Evolutionary conservation across 352 stramenopile species (phyloP), one percentile per base, ranked within the genome.

Genomic region (Phytophthora constricta): DNA sequence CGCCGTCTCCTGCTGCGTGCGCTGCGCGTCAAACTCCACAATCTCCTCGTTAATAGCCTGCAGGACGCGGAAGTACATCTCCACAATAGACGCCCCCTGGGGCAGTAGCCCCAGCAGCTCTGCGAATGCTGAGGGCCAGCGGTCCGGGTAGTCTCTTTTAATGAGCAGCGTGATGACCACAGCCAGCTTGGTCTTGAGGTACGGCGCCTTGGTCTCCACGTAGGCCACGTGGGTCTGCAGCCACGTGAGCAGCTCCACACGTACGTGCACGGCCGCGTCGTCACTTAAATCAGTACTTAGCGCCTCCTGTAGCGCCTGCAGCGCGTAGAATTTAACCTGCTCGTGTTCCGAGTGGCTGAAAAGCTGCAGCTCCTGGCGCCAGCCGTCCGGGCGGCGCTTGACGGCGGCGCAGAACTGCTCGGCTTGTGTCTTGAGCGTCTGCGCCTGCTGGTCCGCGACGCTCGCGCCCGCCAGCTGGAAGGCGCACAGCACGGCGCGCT

Each of bases 1-100:
- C 7, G 72, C 70, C 10, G 84, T 76, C 45, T 95, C 86, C 43
- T 74, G 65, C 7, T 77, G 68, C 19, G 83, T 87, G 5, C 82
- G 74, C 56, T 87, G 75, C 27, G 84, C 76, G 66, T 96, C 82
- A 61, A 96, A 96, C 63, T 92, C 83, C 59, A 97, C 92, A 55
- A 98, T 96, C 62, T 98, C 92, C 61, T 97, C 90, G 66, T 97
- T 93, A 42, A 97, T 93, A 5, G 87, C 86, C 50, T 88, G 79
- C n/a, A 97, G 69, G 47, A 97, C 90, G 33, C 91, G 86, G 45
- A 98, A 93, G 66, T 94, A 97, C 79, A 97, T 91, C 62, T 97
- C 91, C 43, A 97, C 87, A 62, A 95, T 89, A 33, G 87, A 89
- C 54, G 85, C 76, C 31, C 80, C 82, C 28, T 80, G 76, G 0